Evolutionary conservation across 1,284 basidiomycete species (phyloP), one percentile per base, ranked within the genome.

Genomic region (Puccinia horiana): DNA sequence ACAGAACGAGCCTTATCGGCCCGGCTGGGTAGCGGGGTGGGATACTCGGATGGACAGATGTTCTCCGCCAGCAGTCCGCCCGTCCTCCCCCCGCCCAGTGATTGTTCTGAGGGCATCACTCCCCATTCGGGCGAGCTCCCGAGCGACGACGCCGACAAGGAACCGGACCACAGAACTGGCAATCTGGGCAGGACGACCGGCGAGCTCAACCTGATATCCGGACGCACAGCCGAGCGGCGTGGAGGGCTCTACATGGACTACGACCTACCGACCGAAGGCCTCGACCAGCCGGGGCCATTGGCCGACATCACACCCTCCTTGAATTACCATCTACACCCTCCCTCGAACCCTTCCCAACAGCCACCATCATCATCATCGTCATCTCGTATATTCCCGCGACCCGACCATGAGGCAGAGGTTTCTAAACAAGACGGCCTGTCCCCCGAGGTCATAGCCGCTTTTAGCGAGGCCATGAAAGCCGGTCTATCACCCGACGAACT

Each of bases 51-150:
- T 35, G 29, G 35, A 29, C 40, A 72, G 37, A 44, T 61, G 29
- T 47, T 63, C 23, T 12, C 40, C 14, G 32, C 76, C 1, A 80
- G 78, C 44, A 80, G 78, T 49, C 78, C 78, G 18, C 78, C 78
- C 35, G 67, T 72, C 16, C 54, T 80, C 5, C 78, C 78, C 26
- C 78, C 78, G 11, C 78, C 78, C 12, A 80, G 78, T 29, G 78
- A 80, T 42, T 80, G 78, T 20, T 80, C 78, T 11, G 78, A 80
- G 52, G 78, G 78, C 29, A 80, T 80, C 32, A 73, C 69, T 18
- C 69, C 78, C 1, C 54, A 47, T 40, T 70, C 76, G 16, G 42
- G 26, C 40, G 76, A 70, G 37, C 52, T 52, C 8, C n/a, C 23
- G 11, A 79, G 76, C 44, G 76, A 79, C 44, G 76, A 79, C 26